phyloP scores from a whole-genome alignment of 2,329 filamentous ascomycete species.

The Lachnellula cervina region DNA sequence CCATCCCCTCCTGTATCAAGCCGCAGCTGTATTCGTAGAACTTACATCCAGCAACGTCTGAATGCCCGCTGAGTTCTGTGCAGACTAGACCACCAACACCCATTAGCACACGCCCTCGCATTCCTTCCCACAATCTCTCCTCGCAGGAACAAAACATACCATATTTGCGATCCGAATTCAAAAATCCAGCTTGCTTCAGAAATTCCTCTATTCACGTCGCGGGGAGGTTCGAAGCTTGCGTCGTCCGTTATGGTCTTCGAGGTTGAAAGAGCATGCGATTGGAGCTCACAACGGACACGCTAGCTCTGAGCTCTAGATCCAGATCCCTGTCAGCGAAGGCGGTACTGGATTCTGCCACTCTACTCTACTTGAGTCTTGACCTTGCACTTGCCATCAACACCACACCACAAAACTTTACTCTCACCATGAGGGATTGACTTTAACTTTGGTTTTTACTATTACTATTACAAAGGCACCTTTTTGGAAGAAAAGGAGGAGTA shows the following conservation, averaged over 20 bases:
- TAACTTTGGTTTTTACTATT: too few relatives aligned
- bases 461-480: neutral
- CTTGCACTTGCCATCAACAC: too few relatives aligned
- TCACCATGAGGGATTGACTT: too few relatives aligned
- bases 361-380: too few relatives aligned
- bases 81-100: conserved; percentile 57
- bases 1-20: conserved; percentile 1
- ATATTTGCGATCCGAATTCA: conserved; percentile 21
- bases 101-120: conserved; percentile 16
- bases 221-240: too few relatives aligned
- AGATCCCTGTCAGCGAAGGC: neutral
- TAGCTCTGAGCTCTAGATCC: neutral
- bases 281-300: neutral
- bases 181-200: neutral
- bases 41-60: conserved; percentile 97
- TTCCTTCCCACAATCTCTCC: neutral
- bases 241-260: neutral
- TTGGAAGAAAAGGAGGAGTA: neutral
- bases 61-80: conserved; percentile 97
- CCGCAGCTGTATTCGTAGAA: conserved; percentile 1
- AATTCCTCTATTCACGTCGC: too few relatives aligned
- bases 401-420: too few relatives aligned
- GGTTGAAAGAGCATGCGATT: neutral
- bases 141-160: conserved; percentile 14
- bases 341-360: neutral